Percentiles rank a stretch among this genome's conserved stretches.
Conservation (phyloP, 106 monocot species). For the Dendrobium huoshanense region DNA sequence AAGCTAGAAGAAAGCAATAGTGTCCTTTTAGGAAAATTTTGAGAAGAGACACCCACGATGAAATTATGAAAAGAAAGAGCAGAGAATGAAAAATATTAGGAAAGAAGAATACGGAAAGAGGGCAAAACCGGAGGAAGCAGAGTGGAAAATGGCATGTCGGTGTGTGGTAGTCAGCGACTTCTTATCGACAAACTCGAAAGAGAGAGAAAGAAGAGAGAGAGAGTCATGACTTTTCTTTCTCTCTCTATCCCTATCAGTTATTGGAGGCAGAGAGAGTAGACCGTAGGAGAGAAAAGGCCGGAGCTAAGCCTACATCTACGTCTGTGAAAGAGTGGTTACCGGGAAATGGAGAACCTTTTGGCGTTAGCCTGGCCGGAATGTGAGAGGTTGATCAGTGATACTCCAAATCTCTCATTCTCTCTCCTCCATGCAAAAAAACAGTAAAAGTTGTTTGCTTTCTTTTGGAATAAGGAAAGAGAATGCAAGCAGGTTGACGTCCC, state of each 20-base stretch:
- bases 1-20: no score
- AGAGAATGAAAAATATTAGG: no score
- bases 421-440: background rate
- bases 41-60: no score
- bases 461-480: background rate
- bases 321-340: background rate
- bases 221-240: background rate
- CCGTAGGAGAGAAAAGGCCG: background rate
- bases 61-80: no score
- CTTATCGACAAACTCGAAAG: no score
- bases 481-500: no score
- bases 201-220: background rate
- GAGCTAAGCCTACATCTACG: background rate
- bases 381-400: background rate
- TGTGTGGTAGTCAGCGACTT: constrained; percentile 1
- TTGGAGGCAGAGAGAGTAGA: constrained; percentile 1
- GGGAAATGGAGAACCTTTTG: constrained; percentile 2
- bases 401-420: constrained; percentile 1
- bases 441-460: background rate
- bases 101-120: no score
- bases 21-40: no score
- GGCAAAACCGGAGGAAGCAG: background rate
- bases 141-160: background rate
- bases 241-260: background rate
- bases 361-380: background rate